These are phyloP conservation scores for Luzula sylvatica DNA, from an alignment of 176 grass and related monocot species.

Conservation along the genomic window DNA sequence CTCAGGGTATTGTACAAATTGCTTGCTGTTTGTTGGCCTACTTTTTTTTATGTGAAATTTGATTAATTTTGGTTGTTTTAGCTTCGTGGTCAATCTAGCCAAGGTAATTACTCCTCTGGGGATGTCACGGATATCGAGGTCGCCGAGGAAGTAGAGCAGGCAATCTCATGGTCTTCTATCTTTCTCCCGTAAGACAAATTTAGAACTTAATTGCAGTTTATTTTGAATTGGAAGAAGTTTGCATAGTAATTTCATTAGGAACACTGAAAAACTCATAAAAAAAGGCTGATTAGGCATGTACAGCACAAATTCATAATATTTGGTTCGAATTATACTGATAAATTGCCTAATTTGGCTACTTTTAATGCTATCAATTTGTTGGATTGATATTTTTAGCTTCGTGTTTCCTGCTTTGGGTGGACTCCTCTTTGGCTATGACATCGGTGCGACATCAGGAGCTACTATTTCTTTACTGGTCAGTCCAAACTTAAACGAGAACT, in stretches of 20 bases:
- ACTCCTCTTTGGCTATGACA: conserved; percentile 93
- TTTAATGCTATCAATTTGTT: background rate
- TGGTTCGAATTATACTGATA: no score
- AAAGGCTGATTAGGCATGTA: background rate
- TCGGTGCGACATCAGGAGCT: conserved; percentile 82
- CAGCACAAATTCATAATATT: no score
- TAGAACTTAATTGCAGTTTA: background rate
- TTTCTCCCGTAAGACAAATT: conserved; percentile 50
- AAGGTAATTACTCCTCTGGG: conserved; percentile 14
- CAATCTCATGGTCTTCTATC: conserved; percentile 41
- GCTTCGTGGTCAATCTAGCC: conserved; percentile 39
- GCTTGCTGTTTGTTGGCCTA: background rate
- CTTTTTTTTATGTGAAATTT: conserved; percentile 11
- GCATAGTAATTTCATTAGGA: background rate
- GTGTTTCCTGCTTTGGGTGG: conserved; percentile 87
- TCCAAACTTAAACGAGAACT: no score
- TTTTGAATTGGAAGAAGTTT: conserved; percentile 9
- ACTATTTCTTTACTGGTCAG: conserved; percentile 74
- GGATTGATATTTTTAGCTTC: conserved; percentile 48
- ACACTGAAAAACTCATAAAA: background rate
- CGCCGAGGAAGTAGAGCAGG: conserved; percentile 14
- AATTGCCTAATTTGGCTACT: background rate
- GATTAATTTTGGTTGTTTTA: conserved; percentile 14
- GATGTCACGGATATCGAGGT: background rate
- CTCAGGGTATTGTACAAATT: background rate